These are phyloP conservation scores for Actinomortierella ambigua DNA, from an alignment of 371 early-diverging fungal genomes.

Conservation along the genomic window DNA sequence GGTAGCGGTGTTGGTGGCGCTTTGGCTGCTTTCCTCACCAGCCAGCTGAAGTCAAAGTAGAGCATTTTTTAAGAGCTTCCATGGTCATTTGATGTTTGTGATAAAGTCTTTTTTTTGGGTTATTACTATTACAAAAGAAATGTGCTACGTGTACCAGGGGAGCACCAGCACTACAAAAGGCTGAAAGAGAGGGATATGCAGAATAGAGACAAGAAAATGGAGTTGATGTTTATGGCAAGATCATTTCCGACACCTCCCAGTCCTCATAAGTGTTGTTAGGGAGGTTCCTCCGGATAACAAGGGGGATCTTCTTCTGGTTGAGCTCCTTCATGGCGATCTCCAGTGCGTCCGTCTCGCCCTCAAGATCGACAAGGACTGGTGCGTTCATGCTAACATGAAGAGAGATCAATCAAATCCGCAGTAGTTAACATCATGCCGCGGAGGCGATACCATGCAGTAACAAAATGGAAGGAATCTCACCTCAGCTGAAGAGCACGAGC, in stretches of 20 bases:
- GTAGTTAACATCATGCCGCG: not conserved
- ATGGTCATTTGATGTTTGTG: too few relatives aligned
- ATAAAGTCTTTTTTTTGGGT: too few relatives aligned
- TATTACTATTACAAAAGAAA: too few relatives aligned
- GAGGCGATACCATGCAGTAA: not conserved
- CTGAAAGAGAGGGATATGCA: too few relatives aligned
- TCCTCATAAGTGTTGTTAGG: conserved; percentile 99
- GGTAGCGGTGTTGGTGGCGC: conserved; percentile 71
- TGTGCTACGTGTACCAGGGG: too few relatives aligned
- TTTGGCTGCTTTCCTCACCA: conserved; percentile 53
- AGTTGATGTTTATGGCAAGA: conserved; percentile 42
- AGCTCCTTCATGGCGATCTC: conserved; percentile 98
- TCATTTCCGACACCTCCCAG: conserved; percentile 96
- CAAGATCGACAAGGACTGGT: conserved; percentile 97
- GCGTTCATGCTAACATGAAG: conserved; percentile 89
- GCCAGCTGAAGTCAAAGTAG: conserved; percentile 1
- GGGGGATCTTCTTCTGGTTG: conserved; percentile 93
- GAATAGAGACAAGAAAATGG: too few relatives aligned
- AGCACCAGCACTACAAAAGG: too few relatives aligned
- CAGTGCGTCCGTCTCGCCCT: conserved; percentile 97
- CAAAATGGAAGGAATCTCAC: conserved; percentile 29
- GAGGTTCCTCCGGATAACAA: conserved; percentile 94
- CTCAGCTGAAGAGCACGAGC: conserved; percentile 87
- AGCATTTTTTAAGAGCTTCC: too few relatives aligned
- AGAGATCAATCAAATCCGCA: not conserved